Base-by-base conservation (phyloP, 2,329 filamentous ascomycete genomes). In the Magnaporthales sp. region DNA sequence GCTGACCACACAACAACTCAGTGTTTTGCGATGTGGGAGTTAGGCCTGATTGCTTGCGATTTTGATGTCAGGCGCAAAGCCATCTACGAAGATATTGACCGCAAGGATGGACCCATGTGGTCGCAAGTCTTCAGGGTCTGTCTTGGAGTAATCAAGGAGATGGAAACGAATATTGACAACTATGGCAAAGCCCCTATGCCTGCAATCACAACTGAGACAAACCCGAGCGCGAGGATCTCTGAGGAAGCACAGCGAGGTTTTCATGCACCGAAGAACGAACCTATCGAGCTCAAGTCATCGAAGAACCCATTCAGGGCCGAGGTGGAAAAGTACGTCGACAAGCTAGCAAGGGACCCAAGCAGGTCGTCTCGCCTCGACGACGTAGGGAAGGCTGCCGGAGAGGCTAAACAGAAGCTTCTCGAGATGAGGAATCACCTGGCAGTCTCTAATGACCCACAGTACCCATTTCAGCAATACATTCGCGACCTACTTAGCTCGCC, bases 1-100 rank as follows among this genome's bases (percentile, higher is more conserved):
- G 31, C 15, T 29, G 10, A 11, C 4, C n/a, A 15, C 9, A 70
- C 77, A 69, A 68, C 63, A 5, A n/a, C 26, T 1, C 68, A 91
- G 84, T 85, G 87, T 0, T 96, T 96, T 75, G 93, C 94, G 19
- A 90, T 96, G 77, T 97, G 93, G 93, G 94, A 98, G 74, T 81
- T 97, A 30, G 87, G 88, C 31, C 83, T 91, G 67, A 96, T 97
- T 71, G 89, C 91, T 51, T 85, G 90, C 67, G 84, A 87, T 66
- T 93, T 91, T 69, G 83, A 89, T 19, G 83, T 87, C n/a, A 88
- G 93, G 38, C 86, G 94, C 65, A 91, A 90, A 75, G 86, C 87
- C 24, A 92, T 98, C 66, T 97, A 91, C 77, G 87, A 89, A 67
- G 94, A 98, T 71, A 91, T 97, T 68, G 92, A 96, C 71, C 90